Conservation (phyloP, 768 basidiomycete genomes). For the Lepiota venenata region DNA sequence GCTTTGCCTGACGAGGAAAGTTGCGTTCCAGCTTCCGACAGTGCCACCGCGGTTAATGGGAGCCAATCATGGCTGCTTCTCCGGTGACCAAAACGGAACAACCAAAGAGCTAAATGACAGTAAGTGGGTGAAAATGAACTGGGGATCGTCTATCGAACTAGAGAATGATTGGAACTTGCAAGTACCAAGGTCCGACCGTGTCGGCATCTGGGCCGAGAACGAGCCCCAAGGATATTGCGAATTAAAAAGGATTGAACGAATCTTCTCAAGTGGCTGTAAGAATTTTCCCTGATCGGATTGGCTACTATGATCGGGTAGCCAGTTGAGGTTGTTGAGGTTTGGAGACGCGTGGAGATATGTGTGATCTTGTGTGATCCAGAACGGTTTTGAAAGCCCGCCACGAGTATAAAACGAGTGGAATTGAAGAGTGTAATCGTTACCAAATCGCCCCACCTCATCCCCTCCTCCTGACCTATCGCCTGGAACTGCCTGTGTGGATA, state of each 20-base stretch:
- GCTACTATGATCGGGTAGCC: background rate
- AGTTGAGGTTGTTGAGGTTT: background rate
- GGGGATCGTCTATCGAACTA: background rate
- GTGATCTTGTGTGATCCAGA: background rate
- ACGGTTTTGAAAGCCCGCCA: background rate
- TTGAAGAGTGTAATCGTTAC: background rate
- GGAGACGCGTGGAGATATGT: background rate
- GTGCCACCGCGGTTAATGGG: slow-evolving; percentile 4
- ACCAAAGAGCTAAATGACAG: background rate
- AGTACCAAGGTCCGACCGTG: background rate
- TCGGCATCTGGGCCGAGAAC: background rate
- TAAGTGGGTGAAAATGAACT: background rate
- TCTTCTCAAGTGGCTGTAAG: background rate
- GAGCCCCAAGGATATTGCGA: background rate
- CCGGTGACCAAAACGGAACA: background rate
- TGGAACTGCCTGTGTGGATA: slow-evolving; percentile 5
- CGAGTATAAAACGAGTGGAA: background rate
- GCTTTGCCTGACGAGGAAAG: background rate
- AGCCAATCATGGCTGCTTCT: slow-evolving; percentile 1
- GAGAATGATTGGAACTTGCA: background rate
- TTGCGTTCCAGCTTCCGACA: background rate
- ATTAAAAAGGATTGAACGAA: background rate
- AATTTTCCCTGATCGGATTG: background rate
- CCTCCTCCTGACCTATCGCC: background rate
- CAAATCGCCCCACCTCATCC: background rate